phyloP scores from a whole-genome alignment of 1,284 basidiomycete genomes.

The Apiotrichum brassicae region DNA sequence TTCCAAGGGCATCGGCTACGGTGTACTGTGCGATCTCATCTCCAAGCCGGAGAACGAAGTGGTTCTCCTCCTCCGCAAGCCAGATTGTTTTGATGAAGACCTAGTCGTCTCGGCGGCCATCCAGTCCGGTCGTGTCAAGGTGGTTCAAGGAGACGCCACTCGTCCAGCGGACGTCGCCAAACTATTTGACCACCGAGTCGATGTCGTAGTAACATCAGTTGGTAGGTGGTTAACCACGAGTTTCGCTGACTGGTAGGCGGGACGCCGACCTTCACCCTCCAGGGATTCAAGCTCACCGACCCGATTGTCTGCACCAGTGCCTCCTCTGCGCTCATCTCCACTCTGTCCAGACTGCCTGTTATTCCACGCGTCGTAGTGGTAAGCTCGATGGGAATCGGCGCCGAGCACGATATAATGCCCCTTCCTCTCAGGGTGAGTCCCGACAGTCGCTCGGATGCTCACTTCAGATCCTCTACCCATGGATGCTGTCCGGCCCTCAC shows the following conservation, averaged over 20 bases:
- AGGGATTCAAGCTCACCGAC: conserved; percentile 20
- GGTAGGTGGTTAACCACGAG: conserved; percentile 19
- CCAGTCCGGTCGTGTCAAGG: conserved; percentile 11
- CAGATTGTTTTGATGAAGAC: conserved; percentile 17
- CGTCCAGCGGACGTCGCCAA: conserved; percentile 18
- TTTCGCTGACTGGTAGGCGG: conserved; percentile 14
- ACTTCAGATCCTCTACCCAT: conserved; percentile 21
- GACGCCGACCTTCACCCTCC: conserved; percentile 10
- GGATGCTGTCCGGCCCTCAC: conserved; percentile 21
- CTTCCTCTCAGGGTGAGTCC: conserved; percentile 19
- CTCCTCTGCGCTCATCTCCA: conserved; percentile 15
- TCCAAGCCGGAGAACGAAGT: background rate
- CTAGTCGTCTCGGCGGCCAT: conserved; percentile 8
- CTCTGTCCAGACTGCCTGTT: conserved; percentile 5
- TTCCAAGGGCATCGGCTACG: conserved; percentile 19
- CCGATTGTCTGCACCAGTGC: conserved; percentile 22
- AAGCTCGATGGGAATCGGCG: conserved; percentile 30
- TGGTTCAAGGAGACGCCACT: conserved; percentile 29
- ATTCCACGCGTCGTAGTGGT: conserved; percentile 22
- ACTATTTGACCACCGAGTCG: conserved; percentile 17
- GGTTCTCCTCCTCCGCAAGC: conserved; percentile 22
- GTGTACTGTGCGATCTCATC: conserved; percentile 12
- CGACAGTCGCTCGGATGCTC: background rate
- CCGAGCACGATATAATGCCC: conserved; percentile 23
- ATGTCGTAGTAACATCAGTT: conserved; percentile 23